Evolutionary conservation across 1,284 basidiomycete genomes (phyloP).

Genomic region (Leccinum huronense): DNA sequence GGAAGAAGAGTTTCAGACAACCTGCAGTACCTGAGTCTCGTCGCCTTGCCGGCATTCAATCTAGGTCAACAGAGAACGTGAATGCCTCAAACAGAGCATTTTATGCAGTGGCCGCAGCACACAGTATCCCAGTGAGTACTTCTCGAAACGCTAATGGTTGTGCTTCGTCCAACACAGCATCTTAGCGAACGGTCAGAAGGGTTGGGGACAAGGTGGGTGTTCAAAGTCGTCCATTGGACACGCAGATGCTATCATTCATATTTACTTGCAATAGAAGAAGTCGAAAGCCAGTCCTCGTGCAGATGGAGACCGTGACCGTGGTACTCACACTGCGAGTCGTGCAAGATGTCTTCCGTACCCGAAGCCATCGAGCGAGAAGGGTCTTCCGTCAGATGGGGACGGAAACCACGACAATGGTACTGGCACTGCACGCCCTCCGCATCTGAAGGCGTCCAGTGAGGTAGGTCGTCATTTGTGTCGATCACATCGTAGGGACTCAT

Average conservation of each 20-base stretch:
- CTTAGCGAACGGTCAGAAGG: background rate
- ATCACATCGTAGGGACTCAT: too few species aligned
- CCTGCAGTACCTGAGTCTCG: background rate
- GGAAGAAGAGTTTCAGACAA: background rate
- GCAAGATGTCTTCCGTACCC: too few species aligned
- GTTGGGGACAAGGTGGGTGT: background rate
- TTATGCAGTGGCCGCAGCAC: background rate
- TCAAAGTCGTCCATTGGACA: background rate
- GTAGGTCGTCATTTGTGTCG: too few species aligned
- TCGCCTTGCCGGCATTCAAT: background rate
- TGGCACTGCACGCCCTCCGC: too few species aligned
- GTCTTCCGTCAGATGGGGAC: too few species aligned
- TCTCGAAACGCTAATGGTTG: background rate
- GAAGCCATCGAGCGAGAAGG: too few species aligned
- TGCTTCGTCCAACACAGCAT: background rate
- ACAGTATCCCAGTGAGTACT: background rate
- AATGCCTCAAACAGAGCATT: background rate
- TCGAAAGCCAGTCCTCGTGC: background rate
- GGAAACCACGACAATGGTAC: too few species aligned
- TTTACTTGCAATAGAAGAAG: background rate
- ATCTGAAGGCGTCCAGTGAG: too few species aligned
- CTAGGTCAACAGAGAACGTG: background rate
- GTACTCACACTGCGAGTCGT: too few species aligned
- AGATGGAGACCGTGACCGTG: background rate
- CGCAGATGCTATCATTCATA: background rate